phyloP scores from a whole-genome alignment of 1,139 yeast species.

The Pneumocystis murina region DNA sequence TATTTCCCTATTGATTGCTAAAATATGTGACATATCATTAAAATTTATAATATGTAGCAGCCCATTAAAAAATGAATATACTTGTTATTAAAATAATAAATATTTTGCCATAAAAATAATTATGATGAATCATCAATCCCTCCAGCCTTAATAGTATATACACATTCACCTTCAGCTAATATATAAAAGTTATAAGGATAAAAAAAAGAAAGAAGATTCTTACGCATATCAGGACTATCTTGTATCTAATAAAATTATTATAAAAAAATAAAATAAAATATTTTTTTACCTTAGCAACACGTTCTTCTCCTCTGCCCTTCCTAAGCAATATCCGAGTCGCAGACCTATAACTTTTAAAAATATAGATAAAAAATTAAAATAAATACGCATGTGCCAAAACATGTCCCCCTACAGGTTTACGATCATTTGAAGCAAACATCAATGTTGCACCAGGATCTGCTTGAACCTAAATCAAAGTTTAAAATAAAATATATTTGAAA shows the following conservation, averaged over 20 bases:
- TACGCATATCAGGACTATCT: constrained; percentile 41
- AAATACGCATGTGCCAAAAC: constrained; percentile 26
- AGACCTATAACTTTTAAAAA: constrained; percentile 30
- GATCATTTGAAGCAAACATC: constrained; percentile 46
- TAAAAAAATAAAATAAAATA: background rate
- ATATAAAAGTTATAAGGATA: background rate
- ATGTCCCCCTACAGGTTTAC: constrained; percentile 54
- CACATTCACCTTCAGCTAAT: constrained; percentile 39
- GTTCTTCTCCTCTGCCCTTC: constrained; percentile 51
- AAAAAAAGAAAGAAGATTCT: constrained; percentile 14
- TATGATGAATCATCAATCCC: constrained; percentile 32
- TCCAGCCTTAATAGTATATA: constrained; percentile 38
- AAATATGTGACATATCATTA: background rate
- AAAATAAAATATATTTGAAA: background rate
- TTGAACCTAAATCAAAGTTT: constrained; percentile 27
- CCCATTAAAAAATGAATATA: background rate
- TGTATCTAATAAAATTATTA: constrained; percentile 23
- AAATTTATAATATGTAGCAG: background rate
- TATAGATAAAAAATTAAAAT: background rate
- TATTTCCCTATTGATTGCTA: background rate
- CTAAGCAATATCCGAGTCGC: constrained; percentile 44
- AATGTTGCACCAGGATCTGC: constrained; percentile 59
- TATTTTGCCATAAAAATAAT: background rate
- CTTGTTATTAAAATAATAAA: background rate
- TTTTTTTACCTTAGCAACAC: constrained; percentile 35